A percentile compares a stretch with the other conserved stretches of the same genome.
These are phyloP conservation scores for Trypanosoma scelopori DNA, from an alignment of 208 protist genomes.

Conservation along the genomic window DNA sequence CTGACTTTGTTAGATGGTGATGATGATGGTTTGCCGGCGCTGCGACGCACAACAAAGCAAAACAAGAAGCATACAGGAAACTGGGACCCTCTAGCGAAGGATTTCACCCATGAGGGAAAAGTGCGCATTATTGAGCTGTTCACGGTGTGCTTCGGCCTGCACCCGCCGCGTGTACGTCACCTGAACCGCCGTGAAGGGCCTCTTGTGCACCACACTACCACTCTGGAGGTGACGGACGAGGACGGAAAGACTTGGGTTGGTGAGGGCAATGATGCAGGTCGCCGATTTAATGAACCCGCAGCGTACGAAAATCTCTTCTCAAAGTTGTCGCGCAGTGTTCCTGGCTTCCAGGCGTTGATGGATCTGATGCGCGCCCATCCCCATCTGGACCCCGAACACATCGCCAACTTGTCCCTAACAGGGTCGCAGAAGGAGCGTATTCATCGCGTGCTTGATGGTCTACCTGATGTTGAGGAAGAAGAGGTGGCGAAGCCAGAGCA, in stretches of 20 bases:
- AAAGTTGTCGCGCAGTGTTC: constrained; percentile 28
- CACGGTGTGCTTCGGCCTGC: constrained; percentile 58
- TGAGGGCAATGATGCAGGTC: constrained; percentile 26
- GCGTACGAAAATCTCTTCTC: constrained; percentile 55
- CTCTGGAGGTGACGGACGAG: constrained; percentile 38
- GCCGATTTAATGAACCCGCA: constrained; percentile 31
- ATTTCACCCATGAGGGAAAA: constrained; percentile 58
- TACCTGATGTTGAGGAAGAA: constrained; percentile 28
- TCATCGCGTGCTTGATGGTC: constrained; percentile 12
- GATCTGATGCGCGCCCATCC: constrained; percentile 34
- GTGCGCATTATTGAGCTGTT: constrained; percentile 62
- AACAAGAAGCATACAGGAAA: constrained; percentile 19
- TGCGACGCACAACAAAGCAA: neutral
- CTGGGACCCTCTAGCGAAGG: constrained; percentile 27
- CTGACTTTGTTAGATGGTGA: constrained; percentile 12
- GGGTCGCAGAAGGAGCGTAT: constrained; percentile 34
- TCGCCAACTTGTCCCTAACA: constrained; percentile 39
- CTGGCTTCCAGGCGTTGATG: constrained; percentile 35
- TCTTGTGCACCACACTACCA: constrained; percentile 26
- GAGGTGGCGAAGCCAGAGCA: constrained; percentile 17
- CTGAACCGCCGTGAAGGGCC: constrained; percentile 29
- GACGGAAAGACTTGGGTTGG: constrained; percentile 30
- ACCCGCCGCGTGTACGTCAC: constrained; percentile 33
- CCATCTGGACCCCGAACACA: constrained; percentile 36
- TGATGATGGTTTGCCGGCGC: neutral